Base-by-base conservation (phyloP, 208 protist genomes). In the Zelonia costaricensis region DNA sequence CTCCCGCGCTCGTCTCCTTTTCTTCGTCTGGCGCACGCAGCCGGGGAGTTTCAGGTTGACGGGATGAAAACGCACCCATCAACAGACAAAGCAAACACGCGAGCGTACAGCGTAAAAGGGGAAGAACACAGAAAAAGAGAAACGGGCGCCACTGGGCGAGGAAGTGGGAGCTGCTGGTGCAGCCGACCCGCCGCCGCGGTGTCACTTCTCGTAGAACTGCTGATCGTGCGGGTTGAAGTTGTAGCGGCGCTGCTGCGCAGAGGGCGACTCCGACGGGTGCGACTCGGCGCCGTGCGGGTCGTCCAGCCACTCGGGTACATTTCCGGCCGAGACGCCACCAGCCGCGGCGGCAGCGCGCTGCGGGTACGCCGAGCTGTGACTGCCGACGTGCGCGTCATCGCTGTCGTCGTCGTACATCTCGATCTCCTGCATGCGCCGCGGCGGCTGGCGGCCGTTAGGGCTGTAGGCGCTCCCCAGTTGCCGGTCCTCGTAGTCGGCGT, bases 401-500 rank as follows among this genome's bases (percentile, higher is more conserved):
- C 45, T 33, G 22, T 59, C 49, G 30, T 66, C 58, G 30, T 56
- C 52, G 45, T 57, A 31, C 51, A 73, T 73, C 36, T 60, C 40
- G 4, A 73, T 73, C 52, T 64, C 58, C 31, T 73, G 43, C 36
- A 30, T 65, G 49, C 30, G 45, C 22, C 40, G 51, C 51, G 52
- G 56, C 10, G 36, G 48, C 2, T 25, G 39, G 25, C 30, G 35
- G 18, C 42, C 15, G 10, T 35, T 42, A 8, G 35, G 40, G 8
- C 38, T 57, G 15, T 45, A 44, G 5, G 22, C 42, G 20, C 16
- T 43, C 12, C 7, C 38, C 22, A 7, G 9, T 33, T 43, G 36
- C n/a, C 23, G 42, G 38, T 73, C 51, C 51, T 61, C 69, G 31
- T 63, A 74, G 30, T 74, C 58, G n/a, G 31, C 25, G 1, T 62